phyloP scores from a whole-genome alignment of 1,284 basidiomycete species.

The Ganoderma boninense region DNA sequence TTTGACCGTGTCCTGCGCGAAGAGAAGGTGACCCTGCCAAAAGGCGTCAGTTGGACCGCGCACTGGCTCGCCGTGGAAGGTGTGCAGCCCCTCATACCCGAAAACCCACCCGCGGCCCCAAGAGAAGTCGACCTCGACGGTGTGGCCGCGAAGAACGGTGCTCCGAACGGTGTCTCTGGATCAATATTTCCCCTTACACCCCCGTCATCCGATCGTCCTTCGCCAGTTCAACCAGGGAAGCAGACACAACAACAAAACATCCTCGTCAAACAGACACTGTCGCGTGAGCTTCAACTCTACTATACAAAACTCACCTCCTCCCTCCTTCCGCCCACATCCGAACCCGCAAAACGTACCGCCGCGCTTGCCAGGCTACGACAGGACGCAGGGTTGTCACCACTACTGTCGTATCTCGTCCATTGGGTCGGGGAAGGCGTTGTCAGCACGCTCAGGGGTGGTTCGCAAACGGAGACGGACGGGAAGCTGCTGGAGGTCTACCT shows the following conservation, averaged over 20 bases:
- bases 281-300: constrained; percentile 95
- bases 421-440: constrained; percentile 94
- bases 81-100: constrained; percentile 95
- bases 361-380: constrained; percentile 89
- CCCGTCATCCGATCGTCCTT: constrained; percentile 42
- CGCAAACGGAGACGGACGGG: constrained; percentile 68
- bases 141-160: constrained; percentile 36
- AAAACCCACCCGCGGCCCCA: constrained; percentile 90
- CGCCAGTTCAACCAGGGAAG: constrained; percentile 44
- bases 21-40: constrained; percentile 82
- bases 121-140: constrained; percentile 52
- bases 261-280: constrained; percentile 92
- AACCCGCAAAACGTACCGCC: constrained; percentile 78
- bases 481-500: constrained; percentile 79
- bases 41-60: constrained; percentile 84
- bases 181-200: constrained; percentile 42
- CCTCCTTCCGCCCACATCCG: constrained; percentile 70
- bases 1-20: constrained; percentile 90
- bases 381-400: constrained; percentile 92
- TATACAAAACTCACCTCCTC: constrained; percentile 92
- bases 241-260: constrained; percentile 64
- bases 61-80: constrained; percentile 99
- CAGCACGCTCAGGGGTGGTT: constrained; percentile 66
- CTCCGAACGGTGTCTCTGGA: constrained; percentile 34
- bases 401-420: constrained; percentile 95